Evolutionary conservation across 176 grass and related monocot genomes (phyloP), one percentile per base, ranked within the genome.

Genomic region (Poa pratensis): DNA sequence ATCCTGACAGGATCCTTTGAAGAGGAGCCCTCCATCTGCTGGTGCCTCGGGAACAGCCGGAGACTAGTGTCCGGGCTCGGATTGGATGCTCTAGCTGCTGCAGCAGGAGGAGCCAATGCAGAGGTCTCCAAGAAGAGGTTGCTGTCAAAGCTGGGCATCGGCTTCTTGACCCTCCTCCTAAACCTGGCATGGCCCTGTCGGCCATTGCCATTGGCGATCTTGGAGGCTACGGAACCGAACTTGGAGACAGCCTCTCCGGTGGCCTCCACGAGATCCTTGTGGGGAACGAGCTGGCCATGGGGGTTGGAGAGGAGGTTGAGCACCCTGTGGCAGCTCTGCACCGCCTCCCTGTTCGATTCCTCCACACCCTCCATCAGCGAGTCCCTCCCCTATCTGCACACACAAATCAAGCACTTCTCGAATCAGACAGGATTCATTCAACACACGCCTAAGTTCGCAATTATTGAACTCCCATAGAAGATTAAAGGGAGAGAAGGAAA

Each of bases 141-240:
- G 77, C 84, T 83, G 54, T 96, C 86, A 20, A 99, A 90, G 28
- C 81, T 85, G 34, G 92, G 51, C 63, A 96, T 42, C 53, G 97
- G 90, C 34, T 94, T 94, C 80, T 89, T 93, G 81, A 80, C 61
- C 78, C 75, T 90, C 84, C 75, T 91, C 50, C 94, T 88, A 42
- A 96, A 64, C 72, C 88, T 92, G 24, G 94, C 97, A 82, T 99
- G 97, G 82, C 97, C 97, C 10, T 94, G 90, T 32, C 80, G 85
- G 42, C 84, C 77, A 54, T 81, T 76, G 73, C 77, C 85, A 80
- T 82, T 80, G 78, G 83, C 12, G 68, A 99, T 85, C 65, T 83
- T 92, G 51, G 91, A 84, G n/a, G 93, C 54, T 0, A 96, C 51
- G 45, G 80, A 86, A 34, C 75, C 84, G 18, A 99, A 94, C 86